Evolutionary conservation across 2,329 filamentous ascomycete genomes (phyloP), one percentile per base, ranked within the genome.

Genomic region (Colletotrichum sp.): DNA sequence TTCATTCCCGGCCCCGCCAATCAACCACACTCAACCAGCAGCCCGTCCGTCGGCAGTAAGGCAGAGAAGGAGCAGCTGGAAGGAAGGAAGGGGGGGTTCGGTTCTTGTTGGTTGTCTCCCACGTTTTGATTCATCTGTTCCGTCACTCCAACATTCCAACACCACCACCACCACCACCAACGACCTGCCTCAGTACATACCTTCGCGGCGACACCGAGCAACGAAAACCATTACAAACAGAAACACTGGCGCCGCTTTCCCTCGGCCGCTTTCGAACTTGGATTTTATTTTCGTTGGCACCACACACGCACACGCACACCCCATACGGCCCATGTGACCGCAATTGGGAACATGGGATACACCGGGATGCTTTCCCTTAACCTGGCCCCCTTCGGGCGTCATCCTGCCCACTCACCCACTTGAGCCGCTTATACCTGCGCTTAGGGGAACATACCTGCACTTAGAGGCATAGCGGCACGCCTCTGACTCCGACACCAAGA

Each of bases 291-390:
- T 52, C 44, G 44, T 21, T 52, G 44, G 44, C 44, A 52, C 57
- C 59, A 30, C 26, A 62, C 30, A 24, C 59, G 59, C 59, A 62
- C 32, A 39, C 36, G 44, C 32, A 36, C 64, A 66, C 72, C 68
- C 65, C 68, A 52, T 69, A 39, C 44, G 62, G 69, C 59, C 71
- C 67, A 80, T 80, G 78, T 80, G 79, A 80, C 79, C 60, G 26
- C 39, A 69, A 32, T 69, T 30, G 59, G 32, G 44, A 52, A 52
- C 44, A 52, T 52, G 44, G 44, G 44, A 52, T 52, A 62, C 72
- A 71, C 74, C 78, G 78, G 79, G 81, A 79, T 82, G 82, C 79
- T 78, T 79, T 73, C 70, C 73, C 73, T 73, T 73, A 52, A 69
- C 73, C 72, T 73, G 73, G 69, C 65, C 59, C 64, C 70, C 59